Evolutionary conservation across 2,329 filamentous ascomycete species (phyloP).

Genomic region (Colletotrichum paranaense): DNA sequence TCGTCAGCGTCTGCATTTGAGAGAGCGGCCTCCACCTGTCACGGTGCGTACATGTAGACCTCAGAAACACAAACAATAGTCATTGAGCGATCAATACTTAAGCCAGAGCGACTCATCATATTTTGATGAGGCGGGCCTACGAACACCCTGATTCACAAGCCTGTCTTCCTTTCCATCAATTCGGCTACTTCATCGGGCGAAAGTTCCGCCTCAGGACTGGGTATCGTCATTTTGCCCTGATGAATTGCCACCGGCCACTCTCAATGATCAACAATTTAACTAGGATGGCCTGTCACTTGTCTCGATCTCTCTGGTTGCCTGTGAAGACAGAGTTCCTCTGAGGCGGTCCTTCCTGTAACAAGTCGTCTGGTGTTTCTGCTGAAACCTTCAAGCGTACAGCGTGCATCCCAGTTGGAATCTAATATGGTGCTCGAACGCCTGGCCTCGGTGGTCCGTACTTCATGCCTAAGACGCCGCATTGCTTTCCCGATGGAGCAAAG

Average conservation of each 20-base stretch:
- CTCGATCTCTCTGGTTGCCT: not conserved
- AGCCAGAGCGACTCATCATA: not conserved
- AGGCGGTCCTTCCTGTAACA: not conserved
- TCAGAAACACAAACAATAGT: not conserved
- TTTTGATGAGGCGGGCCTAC: too few relatives aligned
- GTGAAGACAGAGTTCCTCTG: not conserved
- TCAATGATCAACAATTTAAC: not conserved
- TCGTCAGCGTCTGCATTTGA: not conserved
- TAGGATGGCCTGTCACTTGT: not conserved
- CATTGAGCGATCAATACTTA: not conserved
- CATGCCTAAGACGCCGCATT: not conserved
- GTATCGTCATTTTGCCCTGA: not conserved
- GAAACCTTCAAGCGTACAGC: slow-evolving; percentile 1
- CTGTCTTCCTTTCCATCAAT: not conserved
- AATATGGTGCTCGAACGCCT: not conserved
- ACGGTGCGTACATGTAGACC: not conserved
- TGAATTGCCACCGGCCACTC: not conserved
- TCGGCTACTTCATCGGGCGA: not conserved
- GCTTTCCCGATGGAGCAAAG: not conserved
- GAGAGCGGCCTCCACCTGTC: not conserved
- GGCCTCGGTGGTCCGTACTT: not conserved
- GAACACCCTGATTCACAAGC: not conserved
- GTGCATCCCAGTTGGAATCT: not conserved
- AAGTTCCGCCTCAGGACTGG: not conserved
- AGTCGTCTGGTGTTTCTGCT: slow-evolving; percentile 20